These are phyloP conservation scores for Penicillium carneum DNA, from an alignment of 2,329 filamentous ascomycete species.

Conservation along the genomic window DNA sequence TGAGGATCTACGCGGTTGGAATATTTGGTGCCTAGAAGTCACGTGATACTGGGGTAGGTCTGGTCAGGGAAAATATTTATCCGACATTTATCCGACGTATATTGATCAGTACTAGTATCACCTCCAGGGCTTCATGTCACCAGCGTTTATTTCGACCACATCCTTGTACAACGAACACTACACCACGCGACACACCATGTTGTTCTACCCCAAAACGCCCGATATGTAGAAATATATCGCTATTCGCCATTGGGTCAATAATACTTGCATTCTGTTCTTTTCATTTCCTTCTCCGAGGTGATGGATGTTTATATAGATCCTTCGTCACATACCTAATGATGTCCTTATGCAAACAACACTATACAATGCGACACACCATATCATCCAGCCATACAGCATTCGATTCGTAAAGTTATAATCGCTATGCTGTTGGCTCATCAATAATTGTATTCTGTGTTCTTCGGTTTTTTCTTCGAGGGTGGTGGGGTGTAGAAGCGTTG, in stretches of 20 bases:
- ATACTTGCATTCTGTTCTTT: background rate
- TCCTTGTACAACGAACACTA: background rate
- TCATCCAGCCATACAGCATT: background rate
- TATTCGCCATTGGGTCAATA: background rate
- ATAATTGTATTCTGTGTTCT: too few species aligned
- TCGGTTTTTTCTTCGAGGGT: background rate
- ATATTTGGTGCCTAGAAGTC: background rate
- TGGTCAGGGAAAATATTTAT: too few species aligned
- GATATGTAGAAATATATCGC: background rate
- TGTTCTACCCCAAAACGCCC: background rate
- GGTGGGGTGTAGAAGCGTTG: background rate
- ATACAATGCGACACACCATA: background rate
- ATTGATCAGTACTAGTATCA: too few species aligned
- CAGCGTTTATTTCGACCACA: background rate
- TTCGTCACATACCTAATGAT: background rate
- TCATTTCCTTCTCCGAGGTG: background rate
- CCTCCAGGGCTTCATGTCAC: too few species aligned
- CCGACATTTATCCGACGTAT: background rate
- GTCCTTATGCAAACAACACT: background rate
- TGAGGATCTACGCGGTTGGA: background rate
- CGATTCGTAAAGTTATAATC: background rate
- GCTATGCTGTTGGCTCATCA: background rate
- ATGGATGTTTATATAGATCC: background rate
- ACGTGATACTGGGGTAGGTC: accelerated
- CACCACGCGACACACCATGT: background rate